These are phyloP conservation scores for Alliaria petiolata DNA, from an alignment of 345 rosid genomes.

Conservation along the genomic window DNA sequence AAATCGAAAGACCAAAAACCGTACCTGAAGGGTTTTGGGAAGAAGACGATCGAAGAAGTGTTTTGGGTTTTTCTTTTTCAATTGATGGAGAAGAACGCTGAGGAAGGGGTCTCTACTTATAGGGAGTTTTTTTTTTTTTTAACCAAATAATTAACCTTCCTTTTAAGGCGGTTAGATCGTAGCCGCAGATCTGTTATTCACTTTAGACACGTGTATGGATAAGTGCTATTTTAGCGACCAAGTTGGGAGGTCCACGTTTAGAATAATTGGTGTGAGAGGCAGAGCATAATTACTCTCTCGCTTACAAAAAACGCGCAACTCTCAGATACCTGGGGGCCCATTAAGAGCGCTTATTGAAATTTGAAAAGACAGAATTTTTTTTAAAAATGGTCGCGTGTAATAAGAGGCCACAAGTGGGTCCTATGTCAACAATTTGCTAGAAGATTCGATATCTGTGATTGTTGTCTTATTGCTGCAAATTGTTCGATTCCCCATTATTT, in stretches of 20 bases:
- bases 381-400: not conserved
- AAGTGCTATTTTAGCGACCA: not conserved
- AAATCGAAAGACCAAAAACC: not conserved
- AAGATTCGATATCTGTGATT: too few relatives aligned
- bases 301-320: constrained; percentile 24
- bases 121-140: not conserved
- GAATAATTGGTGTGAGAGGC: not conserved
- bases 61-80: not conserved
- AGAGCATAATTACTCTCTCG: constrained; percentile 13
- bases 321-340: constrained; percentile 6
- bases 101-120: constrained; percentile 17
- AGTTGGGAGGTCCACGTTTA: constrained; percentile 4
- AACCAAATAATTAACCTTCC: too few relatives aligned
- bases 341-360: not conserved
- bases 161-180: constrained; percentile 21
- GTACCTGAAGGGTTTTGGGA: constrained; percentile 25
- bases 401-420: constrained; percentile 21
- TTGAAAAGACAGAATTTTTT: too few relatives aligned
- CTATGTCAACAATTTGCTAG: not conserved
- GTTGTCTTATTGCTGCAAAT: too few relatives aligned
- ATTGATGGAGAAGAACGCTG: not conserved
- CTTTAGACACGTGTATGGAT: constrained; percentile 17
- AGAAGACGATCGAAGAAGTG: not conserved
- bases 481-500: too few relatives aligned
- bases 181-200: constrained; percentile 10